Base-by-base conservation (phyloP, 176 grass and related monocot genomes). In the Chloris gayana region DNA sequence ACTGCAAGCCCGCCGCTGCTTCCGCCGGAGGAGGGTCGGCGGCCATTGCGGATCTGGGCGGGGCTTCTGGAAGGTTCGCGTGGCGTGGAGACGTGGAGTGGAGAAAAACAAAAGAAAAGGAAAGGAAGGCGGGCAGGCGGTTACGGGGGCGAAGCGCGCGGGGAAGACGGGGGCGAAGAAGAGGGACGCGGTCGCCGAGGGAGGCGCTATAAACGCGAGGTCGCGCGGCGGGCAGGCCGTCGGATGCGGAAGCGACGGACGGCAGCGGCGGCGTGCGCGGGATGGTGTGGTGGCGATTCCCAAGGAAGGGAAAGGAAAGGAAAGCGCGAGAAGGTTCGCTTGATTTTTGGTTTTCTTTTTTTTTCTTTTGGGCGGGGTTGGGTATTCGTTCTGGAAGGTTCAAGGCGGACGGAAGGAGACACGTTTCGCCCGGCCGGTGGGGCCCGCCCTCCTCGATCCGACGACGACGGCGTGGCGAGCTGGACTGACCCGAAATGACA, bases 1-100 rank as follows among this genome's bases (percentile, higher is more conserved):
- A 6, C 37, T 39, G 37, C 37, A 46, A 46, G 13, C 44, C 15
- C 0, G 15, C 17, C 35, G 35, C 35, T 5, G 34, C 2, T 37
- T 4, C 7, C 12, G 46, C 14, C 14, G 46, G 46, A 49, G 46
- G 47, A 5, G 50, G 50, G n/a, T 59, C 66, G 6, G 68, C 62
- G 24, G 56, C 78, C 84, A 89, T 79, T 34, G 6, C 72, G 57
- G 89, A 88, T 85, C 67, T 42, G 76, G 45, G 13, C 34, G 71
- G 14, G 15, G 18, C 29, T 92, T 92, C 87, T 77, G 80, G 87
- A 95, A 92, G 64, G 18, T 87, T 92, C 93, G 77, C 76, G 69
- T 84, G 32, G 53, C 75, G 81, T 88, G 75, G 86, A 63, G 4
- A n/a, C n/a, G n/a, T n/a, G n/a, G n/a, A n/a, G n/a, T n/a, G n/a